A percentile compares a stretch with the other conserved stretches of the same genome.
Evolutionary conservation across 2,329 filamentous ascomycete genomes (phyloP).

Genomic region (Botryosphaeria dothidea): DNA sequence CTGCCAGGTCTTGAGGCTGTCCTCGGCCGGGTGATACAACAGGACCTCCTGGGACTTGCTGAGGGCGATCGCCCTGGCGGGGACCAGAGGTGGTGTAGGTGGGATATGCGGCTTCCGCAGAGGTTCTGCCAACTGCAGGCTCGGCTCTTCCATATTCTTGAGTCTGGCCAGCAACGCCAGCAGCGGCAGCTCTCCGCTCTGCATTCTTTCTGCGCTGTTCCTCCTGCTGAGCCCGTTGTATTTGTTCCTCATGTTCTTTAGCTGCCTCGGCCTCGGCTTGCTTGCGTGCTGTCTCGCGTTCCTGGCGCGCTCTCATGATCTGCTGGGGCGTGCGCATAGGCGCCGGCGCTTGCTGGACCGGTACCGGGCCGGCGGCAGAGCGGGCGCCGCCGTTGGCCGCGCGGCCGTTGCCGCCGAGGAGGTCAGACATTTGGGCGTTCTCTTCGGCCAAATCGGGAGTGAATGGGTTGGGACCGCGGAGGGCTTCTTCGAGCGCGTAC

Average conservation of each 20-base stretch:
- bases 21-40: constrained; percentile 8
- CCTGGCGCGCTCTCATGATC: constrained; percentile 85
- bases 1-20: constrained; percentile 3
- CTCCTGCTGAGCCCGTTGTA: constrained; percentile 57
- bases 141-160: constrained; percentile 3
- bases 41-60: constrained; percentile 2
- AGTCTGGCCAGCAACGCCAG: constrained; percentile 50
- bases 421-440: constrained; percentile 88
- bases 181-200: constrained; percentile 62
- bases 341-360: constrained; percentile 51
- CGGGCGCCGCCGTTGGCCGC: constrained; percentile 59
- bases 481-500: constrained; percentile 86
- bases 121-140: constrained; percentile 8
- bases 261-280: constrained; percentile 66
- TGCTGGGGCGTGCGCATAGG: constrained; percentile 82
- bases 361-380: constrained; percentile 52
- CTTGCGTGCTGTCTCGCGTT: constrained; percentile 68
- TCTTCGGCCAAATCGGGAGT: constrained; percentile 84
- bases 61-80: background rate
- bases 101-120: background rate
- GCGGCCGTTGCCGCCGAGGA: constrained; percentile 63
- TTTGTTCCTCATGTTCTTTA: constrained; percentile 45
- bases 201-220: constrained; percentile 53
- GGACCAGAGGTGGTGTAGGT: constrained; percentile 5
- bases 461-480: constrained; percentile 79